Evolutionary conservation across 2,329 filamentous ascomycete species (phyloP).

Genomic region (Knufia petricola): DNA sequence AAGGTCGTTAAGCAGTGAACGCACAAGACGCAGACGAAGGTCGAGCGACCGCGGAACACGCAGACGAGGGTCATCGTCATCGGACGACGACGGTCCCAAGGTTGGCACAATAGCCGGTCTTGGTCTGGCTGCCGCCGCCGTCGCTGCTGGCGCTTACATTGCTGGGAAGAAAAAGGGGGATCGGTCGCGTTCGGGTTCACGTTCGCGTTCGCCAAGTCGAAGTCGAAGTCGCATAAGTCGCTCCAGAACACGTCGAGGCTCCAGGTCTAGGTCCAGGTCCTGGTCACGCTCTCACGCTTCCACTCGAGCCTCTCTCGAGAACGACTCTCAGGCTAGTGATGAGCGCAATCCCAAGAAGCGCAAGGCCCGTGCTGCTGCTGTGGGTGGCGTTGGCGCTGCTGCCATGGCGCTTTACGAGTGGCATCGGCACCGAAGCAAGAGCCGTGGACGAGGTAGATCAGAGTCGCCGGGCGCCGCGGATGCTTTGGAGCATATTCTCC

Average conservation of each 20-base stretch:
- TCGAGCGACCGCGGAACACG: too few relatives aligned
- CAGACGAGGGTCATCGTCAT: too few relatives aligned
- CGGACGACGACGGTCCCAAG: too few relatives aligned
- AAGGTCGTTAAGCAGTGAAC: too few relatives aligned
- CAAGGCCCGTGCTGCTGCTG: conserved; percentile 51
- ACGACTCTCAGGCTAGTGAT: conserved; percentile 24
- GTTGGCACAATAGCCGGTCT: conserved; percentile 45
- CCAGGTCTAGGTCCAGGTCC: neutral
- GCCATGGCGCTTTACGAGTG: conserved; percentile 52
- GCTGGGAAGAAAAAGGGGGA: conserved; percentile 46
- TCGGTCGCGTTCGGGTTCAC: too few relatives aligned
- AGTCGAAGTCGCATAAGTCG: conserved; percentile 32
- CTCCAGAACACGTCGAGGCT: conserved; percentile 22
- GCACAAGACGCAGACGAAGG: too few relatives aligned
- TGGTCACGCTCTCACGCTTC: neutral
- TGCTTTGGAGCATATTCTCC: conserved; percentile 46
- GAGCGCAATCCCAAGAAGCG: conserved; percentile 39
- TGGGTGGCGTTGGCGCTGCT: conserved; percentile 52
- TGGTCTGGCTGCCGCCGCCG: conserved; percentile 46
- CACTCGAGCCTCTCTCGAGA: conserved; percentile 13
- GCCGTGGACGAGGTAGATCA: conserved; percentile 41
- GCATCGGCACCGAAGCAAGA: conserved; percentile 47
- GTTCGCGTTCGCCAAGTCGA: conserved; percentile 36
- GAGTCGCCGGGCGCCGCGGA: conserved; percentile 49
- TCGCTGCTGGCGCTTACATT: conserved; percentile 51